These are phyloP conservation scores for Toxicodendron radicans DNA, from an alignment of 345 rosid genomes.

Conservation along the genomic window DNA sequence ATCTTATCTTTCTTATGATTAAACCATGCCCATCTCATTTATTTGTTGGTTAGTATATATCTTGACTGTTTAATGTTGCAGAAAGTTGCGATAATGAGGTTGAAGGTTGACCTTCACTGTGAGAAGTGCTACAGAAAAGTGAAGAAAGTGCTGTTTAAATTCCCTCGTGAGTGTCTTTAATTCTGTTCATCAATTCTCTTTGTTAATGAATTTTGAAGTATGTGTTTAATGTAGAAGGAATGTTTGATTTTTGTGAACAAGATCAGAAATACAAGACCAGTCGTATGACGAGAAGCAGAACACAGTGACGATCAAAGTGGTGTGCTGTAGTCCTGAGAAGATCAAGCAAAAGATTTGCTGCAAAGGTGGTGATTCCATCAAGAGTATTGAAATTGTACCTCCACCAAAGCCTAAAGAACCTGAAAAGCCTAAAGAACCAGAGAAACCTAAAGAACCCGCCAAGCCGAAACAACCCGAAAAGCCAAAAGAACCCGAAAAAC, in stretches of 20 bases:
- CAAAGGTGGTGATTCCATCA: constrained; percentile 53
- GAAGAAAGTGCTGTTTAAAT: no score
- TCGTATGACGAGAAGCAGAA: constrained; percentile 64
- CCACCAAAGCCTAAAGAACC: constrained; percentile 18
- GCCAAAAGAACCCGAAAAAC: constrained; percentile 43
- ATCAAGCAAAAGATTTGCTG: constrained; percentile 55
- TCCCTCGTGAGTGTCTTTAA: no score
- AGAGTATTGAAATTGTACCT: constrained; percentile 48
- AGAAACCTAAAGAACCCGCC: no score
- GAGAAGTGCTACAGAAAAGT: no score
- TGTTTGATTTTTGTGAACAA: no score
- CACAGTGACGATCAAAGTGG: constrained; percentile 65
- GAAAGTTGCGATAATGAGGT: constrained; percentile 35
- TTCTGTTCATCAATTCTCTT: neutral
- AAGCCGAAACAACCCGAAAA: no score
- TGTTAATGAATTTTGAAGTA: neutral
- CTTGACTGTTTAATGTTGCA: neutral
- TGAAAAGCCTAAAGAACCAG: neutral
- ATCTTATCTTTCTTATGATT: neutral
- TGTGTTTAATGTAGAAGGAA: no score
- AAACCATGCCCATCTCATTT: no score
- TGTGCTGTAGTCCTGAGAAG: constrained; percentile 75
- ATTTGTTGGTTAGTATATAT: no score
- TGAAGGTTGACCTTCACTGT: no score
- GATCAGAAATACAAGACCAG: constrained; percentile 63